A percentile compares a stretch with the other conserved stretches of the same genome.
phyloP scores from a whole-genome alignment of 768 basidiomycete genomes.

The Mycena crocata region DNA sequence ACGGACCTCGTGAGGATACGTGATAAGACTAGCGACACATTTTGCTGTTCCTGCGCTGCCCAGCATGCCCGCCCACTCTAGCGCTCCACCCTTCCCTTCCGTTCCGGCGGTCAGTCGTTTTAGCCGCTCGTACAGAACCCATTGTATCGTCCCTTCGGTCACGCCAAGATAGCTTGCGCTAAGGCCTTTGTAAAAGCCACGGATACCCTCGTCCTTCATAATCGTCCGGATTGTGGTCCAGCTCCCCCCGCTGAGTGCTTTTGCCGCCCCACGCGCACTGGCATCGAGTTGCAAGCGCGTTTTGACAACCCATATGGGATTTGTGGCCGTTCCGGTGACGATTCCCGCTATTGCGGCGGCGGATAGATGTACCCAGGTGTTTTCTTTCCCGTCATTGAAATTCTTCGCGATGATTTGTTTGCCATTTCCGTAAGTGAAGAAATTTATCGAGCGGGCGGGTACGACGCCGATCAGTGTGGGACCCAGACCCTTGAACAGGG shows the following conservation, averaged over 20 bases:
- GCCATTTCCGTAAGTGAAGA: constrained; percentile 97
- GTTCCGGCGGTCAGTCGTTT: constrained; percentile 72
- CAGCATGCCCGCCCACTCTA: constrained; percentile 85
- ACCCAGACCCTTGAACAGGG: constrained; percentile 94
- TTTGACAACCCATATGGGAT: constrained; percentile 99
- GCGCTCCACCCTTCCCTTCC: constrained; percentile 66
- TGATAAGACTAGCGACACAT: constrained; percentile 92
- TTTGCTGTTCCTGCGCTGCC: constrained; percentile 95
- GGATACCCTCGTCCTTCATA: constrained; percentile 80
- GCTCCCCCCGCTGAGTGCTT: constrained; percentile 64
- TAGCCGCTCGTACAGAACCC: constrained; percentile 95
- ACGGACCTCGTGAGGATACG: constrained; percentile 96
- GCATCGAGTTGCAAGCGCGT: constrained; percentile 86
- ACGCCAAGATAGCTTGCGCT: constrained; percentile 96
- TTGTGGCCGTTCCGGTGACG: constrained; percentile 89
- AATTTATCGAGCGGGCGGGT: constrained; percentile 96
- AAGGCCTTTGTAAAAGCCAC: constrained; percentile 94
- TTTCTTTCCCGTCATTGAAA: constrained; percentile 86
- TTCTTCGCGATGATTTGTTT: constrained; percentile 89
- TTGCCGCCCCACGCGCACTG: constrained; percentile 28
- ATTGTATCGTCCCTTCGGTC: constrained; percentile 96
- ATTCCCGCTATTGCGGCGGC: constrained; percentile 92
- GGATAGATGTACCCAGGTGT: constrained; percentile 83
- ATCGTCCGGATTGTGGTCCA: constrained; percentile 78
- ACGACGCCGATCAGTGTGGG: constrained; percentile 95